A percentile compares a stretch with the other conserved stretches of the same genome.
These are phyloP conservation scores for Candida parachauliodes DNA, from an alignment of 805 yeast species.

Conservation along the genomic window DNA sequence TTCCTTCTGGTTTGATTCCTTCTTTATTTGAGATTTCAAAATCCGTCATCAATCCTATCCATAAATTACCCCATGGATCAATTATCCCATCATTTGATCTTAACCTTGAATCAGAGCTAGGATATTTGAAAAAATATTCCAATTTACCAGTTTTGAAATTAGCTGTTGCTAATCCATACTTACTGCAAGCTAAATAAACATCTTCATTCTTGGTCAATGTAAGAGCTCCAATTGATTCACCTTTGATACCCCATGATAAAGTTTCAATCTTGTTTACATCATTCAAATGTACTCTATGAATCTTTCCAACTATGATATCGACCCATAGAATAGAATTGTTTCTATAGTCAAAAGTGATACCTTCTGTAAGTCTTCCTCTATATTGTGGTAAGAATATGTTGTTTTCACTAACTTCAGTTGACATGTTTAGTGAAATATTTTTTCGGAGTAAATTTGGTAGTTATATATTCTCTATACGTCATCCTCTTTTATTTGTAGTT, in stretches of 20 bases:
- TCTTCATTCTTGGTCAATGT: slow-evolving; percentile 59
- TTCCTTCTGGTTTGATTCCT: slow-evolving; percentile 49
- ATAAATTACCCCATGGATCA: slow-evolving; percentile 71
- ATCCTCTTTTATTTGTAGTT: no score
- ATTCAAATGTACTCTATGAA: slow-evolving; percentile 29
- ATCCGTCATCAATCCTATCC: slow-evolving; percentile 79
- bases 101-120: slow-evolving; percentile 24
- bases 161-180: slow-evolving; percentile 59
- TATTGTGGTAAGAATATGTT: slow-evolving; percentile 21
- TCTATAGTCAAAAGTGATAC: slow-evolving; percentile 57
- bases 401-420: no score
- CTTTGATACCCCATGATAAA: slow-evolving; percentile 30
- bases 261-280: slow-evolving; percentile 28
- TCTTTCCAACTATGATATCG: slow-evolving; percentile 37
- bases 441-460: no score
- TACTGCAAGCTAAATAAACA: slow-evolving; percentile 56
- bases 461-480: no score
- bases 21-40: slow-evolving; percentile 30
- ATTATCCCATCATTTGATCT: slow-evolving; percentile 80
- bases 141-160: slow-evolving; percentile 36
- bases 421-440: no score
- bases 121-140: slow-evolving; percentile 40
- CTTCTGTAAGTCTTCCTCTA: slow-evolving; percentile 58
- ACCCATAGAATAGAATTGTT: slow-evolving; percentile 51
- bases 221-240: slow-evolving; percentile 64